Evolutionary conservation across 129 eudicot species (phyloP).

Genomic region (Pseudognaphalium luteoalbum): DNA sequence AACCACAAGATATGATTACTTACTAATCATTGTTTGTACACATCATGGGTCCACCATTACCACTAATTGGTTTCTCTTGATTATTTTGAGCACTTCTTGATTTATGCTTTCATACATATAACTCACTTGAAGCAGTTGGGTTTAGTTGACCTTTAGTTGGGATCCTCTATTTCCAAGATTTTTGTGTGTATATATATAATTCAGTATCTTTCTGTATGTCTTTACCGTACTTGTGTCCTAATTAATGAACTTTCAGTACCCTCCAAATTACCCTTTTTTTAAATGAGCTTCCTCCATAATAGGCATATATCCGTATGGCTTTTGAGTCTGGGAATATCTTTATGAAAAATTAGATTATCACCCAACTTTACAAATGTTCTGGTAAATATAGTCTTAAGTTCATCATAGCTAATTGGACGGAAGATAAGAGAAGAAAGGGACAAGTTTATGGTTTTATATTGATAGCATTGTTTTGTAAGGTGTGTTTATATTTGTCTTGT

Average conservation of each 20-base stretch:
- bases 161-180: not conserved
- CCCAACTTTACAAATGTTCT: not conserved
- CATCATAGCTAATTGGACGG: not conserved
- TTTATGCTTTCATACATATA: too few species aligned
- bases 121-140: too few species aligned
- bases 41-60: constrained; percentile 22
- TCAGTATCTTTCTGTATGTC: not conserved
- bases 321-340: constrained; percentile 7
- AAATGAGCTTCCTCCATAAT: not conserved
- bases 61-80: not conserved
- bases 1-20: constrained; percentile 9
- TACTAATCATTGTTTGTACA: constrained; percentile 25
- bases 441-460: not conserved
- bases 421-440: too few species aligned
- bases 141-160: not conserved
- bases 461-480: constrained; percentile 1
- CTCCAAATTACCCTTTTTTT: too few species aligned
- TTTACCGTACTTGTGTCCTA: constrained; percentile 4
- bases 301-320: not conserved
- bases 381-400: not conserved
- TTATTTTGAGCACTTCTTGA: too few species aligned
- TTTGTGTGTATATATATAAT: not conserved
- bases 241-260: not conserved
- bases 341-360: not conserved
- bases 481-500: constrained; percentile 1